phyloP scores from a whole-genome alignment of 371 early-diverging fungal species.

The Circinella minor region DNA sequence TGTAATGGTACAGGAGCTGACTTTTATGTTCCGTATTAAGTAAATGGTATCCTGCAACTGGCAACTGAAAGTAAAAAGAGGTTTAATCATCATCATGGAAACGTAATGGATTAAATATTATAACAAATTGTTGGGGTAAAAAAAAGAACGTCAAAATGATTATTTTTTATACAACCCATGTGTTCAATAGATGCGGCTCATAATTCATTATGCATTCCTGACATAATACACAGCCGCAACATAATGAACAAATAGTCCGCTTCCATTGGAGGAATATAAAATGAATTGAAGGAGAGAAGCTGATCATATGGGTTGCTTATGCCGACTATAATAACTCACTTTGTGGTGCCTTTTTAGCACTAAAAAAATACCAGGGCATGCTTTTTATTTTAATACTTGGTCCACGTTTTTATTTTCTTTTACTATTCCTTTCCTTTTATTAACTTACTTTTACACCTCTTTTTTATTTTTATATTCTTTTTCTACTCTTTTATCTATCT shows the following conservation, averaged over 20 bases:
- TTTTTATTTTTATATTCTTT: not conserved
- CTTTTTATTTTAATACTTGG: not conserved
- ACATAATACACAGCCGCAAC: not conserved
- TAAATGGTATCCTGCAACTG: too few species aligned
- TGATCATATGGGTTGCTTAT: slow-evolving; percentile 6
- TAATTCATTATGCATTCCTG: slow-evolving; percentile 4
- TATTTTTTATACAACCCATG: not conserved
- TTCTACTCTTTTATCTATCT: not conserved
- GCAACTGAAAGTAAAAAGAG: too few species aligned
- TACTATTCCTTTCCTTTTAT: not conserved
- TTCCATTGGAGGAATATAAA: not conserved
- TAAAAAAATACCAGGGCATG: slow-evolving; percentile 3
- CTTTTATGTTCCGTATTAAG: too few species aligned
- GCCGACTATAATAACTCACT: not conserved
- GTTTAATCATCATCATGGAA: not conserved
- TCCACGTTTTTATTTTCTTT: slow-evolving; percentile 4
- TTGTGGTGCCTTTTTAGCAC: not conserved
- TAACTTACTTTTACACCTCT: not conserved
- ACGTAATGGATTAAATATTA: not conserved
- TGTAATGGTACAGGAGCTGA: too few species aligned
- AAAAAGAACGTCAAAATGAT: not conserved
- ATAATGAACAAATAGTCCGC: not conserved
- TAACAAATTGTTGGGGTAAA: not conserved
- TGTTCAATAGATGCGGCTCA: not conserved
- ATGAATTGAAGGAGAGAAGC: not conserved